Evolutionary conservation across 2,329 filamentous ascomycete genomes (phyloP).

Genomic region (Ophiostoma angusticollis): DNA sequence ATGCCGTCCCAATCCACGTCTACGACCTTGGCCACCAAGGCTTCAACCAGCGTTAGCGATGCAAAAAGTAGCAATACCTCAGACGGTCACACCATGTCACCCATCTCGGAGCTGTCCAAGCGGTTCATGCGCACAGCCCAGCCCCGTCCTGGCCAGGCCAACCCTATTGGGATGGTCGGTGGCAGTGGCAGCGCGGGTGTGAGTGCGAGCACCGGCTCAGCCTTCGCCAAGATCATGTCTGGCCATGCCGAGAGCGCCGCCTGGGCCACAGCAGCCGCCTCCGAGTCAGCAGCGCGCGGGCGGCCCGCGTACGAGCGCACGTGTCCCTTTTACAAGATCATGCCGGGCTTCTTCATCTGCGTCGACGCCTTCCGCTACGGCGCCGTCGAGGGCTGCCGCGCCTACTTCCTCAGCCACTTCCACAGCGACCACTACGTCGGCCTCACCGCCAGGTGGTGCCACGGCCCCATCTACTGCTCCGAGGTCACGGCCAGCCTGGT

Average conservation of each 20-base stretch:
- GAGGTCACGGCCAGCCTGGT: slow-evolving; percentile 84
- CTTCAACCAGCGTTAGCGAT: background rate
- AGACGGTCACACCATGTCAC: background rate
- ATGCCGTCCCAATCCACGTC: too few relatives aligned
- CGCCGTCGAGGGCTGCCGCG: slow-evolving; percentile 78
- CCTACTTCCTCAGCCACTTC: slow-evolving; percentile 95
- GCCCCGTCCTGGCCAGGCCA: slow-evolving; percentile 66
- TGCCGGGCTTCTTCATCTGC: slow-evolving; percentile 82
- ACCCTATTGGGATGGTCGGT: slow-evolving; percentile 44
- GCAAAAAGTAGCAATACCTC: background rate
- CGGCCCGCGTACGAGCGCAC: slow-evolving; percentile 80
- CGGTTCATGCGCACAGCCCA: slow-evolving; percentile 56
- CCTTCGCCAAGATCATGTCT: slow-evolving; percentile 89
- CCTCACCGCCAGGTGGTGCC: slow-evolving; percentile 73
- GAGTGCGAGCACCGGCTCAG: slow-evolving; percentile 41
- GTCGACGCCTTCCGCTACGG: slow-evolving; percentile 96
- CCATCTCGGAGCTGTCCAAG: slow-evolving; percentile 29
- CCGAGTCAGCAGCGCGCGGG: slow-evolving; percentile 64
- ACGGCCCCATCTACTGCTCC: slow-evolving; percentile 95
- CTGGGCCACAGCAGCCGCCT: slow-evolving; percentile 75
- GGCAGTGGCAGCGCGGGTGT: background rate
- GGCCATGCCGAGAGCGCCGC: slow-evolving; percentile 79
- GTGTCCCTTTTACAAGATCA: slow-evolving; percentile 97
- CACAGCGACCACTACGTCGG: slow-evolving; percentile 97
- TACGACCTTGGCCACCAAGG: too few relatives aligned